phyloP scores from a whole-genome alignment of 2,329 filamentous ascomycete genomes.

The Pseudogymnoascus sp. region DNA sequence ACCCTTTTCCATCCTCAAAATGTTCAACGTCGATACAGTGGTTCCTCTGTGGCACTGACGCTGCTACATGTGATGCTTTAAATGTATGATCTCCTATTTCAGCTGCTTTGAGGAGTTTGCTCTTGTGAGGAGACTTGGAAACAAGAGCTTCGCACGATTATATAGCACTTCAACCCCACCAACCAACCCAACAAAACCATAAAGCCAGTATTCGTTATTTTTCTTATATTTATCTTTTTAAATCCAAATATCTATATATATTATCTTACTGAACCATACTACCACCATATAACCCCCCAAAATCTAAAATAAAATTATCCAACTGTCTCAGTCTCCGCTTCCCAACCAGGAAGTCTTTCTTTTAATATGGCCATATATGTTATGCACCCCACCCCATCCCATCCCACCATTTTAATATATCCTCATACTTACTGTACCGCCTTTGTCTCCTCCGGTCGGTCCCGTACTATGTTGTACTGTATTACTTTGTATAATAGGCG shows the following conservation, averaged over 20 bases:
- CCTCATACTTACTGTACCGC: not conserved
- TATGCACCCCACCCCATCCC: not conserved
- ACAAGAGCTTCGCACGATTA: not conserved
- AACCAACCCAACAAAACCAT: not conserved
- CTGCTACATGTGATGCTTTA: too few species aligned
- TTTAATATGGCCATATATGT: constrained; percentile 3
- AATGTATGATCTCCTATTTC: too few species aligned
- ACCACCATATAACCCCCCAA: not conserved
- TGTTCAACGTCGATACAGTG: not conserved
- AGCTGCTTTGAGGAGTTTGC: too few species aligned
- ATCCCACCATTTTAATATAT: not conserved
- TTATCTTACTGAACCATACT: not conserved
- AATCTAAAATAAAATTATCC: constrained; percentile 3
- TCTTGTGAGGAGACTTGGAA: too few species aligned
- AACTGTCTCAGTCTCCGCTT: not conserved
- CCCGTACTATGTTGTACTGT: not conserved
- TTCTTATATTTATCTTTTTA: not conserved
- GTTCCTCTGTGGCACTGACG: not conserved
- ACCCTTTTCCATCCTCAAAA: not conserved
- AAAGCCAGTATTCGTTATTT: not conserved
- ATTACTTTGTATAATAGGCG: constrained; percentile 5
- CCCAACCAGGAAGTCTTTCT: not conserved
- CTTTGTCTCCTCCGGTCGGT: not conserved
- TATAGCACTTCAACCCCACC: not conserved
- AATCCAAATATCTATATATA: not conserved